phyloP scores from a whole-genome alignment of 768 basidiomycete genomes.

The Boletus pseudopeckii region DNA sequence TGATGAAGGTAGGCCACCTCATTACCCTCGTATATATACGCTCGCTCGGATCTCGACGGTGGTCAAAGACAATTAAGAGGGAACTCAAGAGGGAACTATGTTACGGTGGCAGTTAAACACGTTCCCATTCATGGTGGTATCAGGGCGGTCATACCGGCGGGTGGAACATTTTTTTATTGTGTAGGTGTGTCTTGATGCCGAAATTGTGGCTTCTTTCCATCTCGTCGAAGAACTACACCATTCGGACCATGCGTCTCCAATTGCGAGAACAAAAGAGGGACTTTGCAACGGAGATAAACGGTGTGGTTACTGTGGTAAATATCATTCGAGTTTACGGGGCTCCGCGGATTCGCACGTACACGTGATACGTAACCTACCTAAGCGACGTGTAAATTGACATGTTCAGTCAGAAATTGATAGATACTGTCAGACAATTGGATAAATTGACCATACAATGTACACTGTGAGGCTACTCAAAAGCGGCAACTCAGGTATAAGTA shows the following conservation, averaged over 20 bases:
- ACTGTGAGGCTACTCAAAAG: too few species aligned
- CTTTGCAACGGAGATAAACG: too few species aligned
- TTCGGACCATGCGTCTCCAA: conserved; percentile 6
- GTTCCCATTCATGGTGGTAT: background rate
- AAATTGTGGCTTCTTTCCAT: background rate
- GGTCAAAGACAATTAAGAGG: conserved; percentile 15
- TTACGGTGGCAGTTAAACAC: background rate
- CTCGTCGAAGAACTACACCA: background rate
- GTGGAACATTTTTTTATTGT: conserved; percentile 22
- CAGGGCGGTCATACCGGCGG: conserved; percentile 5
- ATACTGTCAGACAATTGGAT: too few species aligned
- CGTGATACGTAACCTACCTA: too few species aligned
- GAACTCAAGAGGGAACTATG: background rate
- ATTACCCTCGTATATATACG: conserved; percentile 13
- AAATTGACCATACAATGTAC: too few species aligned
- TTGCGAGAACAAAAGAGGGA: conserved; percentile 20
- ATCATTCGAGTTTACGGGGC: too few species aligned
- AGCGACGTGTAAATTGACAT: too few species aligned
- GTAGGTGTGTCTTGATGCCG: background rate
- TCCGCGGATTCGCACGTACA: too few species aligned
- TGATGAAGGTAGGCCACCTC: background rate
- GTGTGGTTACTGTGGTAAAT: too few species aligned
- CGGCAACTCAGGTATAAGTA: too few species aligned
- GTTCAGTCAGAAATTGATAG: too few species aligned
- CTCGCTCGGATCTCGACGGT: background rate